These are phyloP conservation scores for Septoria linicola DNA, from an alignment of 2,329 filamentous ascomycete species.

Conservation along the genomic window DNA sequence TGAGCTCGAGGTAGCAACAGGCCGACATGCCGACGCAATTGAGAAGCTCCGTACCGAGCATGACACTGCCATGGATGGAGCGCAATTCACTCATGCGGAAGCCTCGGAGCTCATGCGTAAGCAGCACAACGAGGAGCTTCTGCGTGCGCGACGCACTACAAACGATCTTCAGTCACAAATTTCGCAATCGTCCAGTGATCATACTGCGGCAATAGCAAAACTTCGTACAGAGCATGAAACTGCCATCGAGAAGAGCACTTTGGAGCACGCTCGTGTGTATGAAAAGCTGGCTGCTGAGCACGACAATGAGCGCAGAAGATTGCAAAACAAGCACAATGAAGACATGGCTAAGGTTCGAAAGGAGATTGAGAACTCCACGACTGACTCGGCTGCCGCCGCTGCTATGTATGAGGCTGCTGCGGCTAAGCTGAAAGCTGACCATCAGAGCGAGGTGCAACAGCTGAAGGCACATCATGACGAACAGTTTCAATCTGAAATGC, in stretches of 20 bases:
- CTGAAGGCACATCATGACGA: conserved; percentile 1
- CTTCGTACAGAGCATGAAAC: neutral
- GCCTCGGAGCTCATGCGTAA: neutral
- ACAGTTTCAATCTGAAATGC: conserved; percentile 2
- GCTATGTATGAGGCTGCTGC: neutral
- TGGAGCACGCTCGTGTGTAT: neutral
- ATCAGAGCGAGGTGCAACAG: neutral
- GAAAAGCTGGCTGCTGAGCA: neutral
- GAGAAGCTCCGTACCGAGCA: neutral
- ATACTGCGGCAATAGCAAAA: neutral
- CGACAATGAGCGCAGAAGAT: neutral
- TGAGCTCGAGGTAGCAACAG: neutral
- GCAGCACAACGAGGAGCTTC: neutral
- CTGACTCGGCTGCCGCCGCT: neutral
- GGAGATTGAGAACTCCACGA: neutral
- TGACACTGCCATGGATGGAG: neutral
- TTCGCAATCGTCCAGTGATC: neutral
- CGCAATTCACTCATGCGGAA: neutral
- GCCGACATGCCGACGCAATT: neutral
- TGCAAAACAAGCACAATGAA: neutral
- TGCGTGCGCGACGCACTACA: neutral
- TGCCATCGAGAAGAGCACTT: neutral
- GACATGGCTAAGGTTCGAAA: neutral
- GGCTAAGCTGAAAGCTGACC: conserved; percentile 1
- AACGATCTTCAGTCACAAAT: neutral